phyloP scores from a whole-genome alignment of 805 yeast genomes.

The Kodamaea hsintzibuensis region DNA sequence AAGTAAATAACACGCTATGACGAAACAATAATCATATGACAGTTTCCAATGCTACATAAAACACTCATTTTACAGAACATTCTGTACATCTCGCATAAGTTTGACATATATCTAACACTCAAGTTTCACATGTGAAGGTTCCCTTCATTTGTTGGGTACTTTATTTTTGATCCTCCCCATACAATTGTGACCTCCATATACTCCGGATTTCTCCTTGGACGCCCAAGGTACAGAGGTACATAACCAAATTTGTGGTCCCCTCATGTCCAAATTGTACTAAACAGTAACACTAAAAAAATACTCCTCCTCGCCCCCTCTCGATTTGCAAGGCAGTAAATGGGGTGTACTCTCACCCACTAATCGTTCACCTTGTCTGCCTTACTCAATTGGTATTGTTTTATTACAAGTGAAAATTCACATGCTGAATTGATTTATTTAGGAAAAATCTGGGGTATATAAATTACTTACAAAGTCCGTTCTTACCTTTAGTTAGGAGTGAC shows the following conservation, averaged over 20 bases:
- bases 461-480: background rate
- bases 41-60: background rate
- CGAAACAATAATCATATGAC: too few relatives aligned
- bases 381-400: background rate
- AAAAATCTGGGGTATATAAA: background rate
- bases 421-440: background rate
- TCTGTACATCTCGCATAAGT: background rate
- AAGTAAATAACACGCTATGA: too few relatives aligned
- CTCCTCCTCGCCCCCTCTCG: background rate
- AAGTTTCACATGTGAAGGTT: background rate
- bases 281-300: background rate
- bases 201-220: background rate
- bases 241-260: background rate
- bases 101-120: background rate
- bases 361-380: background rate
- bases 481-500: background rate
- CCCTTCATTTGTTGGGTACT: background rate
- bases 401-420: background rate
- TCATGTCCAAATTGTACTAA: background rate
- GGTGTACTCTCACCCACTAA: background rate
- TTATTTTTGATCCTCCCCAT: background rate
- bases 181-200: background rate
- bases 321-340: background rate
- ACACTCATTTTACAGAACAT: background rate
- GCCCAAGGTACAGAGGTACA: background rate